phyloP scores from a whole-genome alignment of 805 yeast genomes.

The Starmera caribaea region DNA sequence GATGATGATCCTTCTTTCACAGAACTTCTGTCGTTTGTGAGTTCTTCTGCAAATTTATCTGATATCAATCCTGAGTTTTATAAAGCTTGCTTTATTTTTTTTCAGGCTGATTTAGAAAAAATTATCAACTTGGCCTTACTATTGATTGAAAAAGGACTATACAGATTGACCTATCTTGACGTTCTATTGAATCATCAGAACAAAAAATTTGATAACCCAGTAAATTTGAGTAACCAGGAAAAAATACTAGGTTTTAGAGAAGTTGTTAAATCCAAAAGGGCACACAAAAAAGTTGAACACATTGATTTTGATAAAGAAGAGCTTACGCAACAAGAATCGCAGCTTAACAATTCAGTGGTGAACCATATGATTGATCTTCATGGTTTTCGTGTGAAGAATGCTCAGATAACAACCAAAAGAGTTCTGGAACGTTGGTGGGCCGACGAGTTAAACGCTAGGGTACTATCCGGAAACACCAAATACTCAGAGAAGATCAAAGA shows the following conservation, averaged over 20 bases:
- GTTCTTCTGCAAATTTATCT: constrained; percentile 25
- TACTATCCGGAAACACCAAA: constrained; percentile 26
- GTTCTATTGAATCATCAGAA: not conserved
- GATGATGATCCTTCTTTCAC: constrained; percentile 18
- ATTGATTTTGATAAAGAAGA: too few species aligned
- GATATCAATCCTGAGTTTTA: constrained; percentile 31
- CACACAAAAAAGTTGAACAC: too few species aligned
- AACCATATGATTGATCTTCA: constrained; percentile 44
- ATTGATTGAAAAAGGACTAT: constrained; percentile 22
- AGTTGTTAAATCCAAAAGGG: too few species aligned
- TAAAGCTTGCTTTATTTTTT: constrained; percentile 28
- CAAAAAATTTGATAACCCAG: not conserved
- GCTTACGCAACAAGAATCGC: constrained; percentile 5
- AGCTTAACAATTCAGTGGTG: constrained; percentile 9
- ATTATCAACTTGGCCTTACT: constrained; percentile 27
- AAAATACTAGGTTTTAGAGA: not conserved
- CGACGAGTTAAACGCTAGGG: constrained; percentile 37
- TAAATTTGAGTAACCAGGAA: not conserved
- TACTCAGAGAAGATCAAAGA: constrained; percentile 25
- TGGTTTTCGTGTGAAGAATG: constrained; percentile 36
- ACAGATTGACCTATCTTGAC: constrained; percentile 17
- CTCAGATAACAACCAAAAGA: constrained; percentile 26
- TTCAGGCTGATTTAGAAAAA: constrained; percentile 31
- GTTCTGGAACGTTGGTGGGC: constrained; percentile 55
- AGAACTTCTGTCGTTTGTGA: constrained; percentile 25